phyloP scores from a whole-genome alignment of 2,329 filamentous ascomycete genomes.

The Knoxdaviesia capensis region DNA sequence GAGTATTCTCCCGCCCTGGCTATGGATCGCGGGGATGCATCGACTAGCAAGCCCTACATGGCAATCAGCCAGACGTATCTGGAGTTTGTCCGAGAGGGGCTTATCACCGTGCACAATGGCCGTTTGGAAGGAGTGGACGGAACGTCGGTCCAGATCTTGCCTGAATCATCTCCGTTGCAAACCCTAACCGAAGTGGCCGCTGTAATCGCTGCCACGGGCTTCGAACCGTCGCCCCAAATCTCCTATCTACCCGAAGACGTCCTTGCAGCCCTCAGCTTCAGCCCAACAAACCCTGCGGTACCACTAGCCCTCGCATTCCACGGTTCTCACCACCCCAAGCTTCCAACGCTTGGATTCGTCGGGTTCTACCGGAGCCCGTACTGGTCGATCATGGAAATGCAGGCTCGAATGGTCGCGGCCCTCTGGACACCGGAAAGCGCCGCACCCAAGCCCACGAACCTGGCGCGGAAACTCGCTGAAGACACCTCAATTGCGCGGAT shows the following conservation, averaged over 20 bases:
- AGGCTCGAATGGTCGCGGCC: constrained; percentile 46
- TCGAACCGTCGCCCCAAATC: constrained; percentile 41
- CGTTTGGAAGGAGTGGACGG: constrained; percentile 16
- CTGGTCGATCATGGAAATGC: constrained; percentile 79
- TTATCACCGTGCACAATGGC: constrained; percentile 24
- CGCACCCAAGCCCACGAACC: constrained; percentile 7
- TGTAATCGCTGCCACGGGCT: constrained; percentile 59
- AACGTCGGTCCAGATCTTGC: constrained; percentile 13
- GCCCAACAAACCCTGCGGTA: constrained; percentile 29
- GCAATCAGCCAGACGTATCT: constrained; percentile 53
- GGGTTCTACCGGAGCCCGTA: constrained; percentile 72
- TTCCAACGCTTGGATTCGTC: constrained; percentile 54
- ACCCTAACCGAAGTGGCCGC: constrained; percentile 37
- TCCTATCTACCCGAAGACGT: constrained; percentile 40
- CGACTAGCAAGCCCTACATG: constrained; percentile 32
- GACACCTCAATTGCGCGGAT: constrained; percentile 26
- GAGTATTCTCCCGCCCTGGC: constrained; percentile 19
- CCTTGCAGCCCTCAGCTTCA: constrained; percentile 35
- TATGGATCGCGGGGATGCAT: constrained; percentile 18
- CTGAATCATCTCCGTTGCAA: constrained; percentile 7
- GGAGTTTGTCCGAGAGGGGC: constrained; percentile 50
- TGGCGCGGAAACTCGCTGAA: constrained; percentile 19
- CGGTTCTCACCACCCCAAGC: constrained; percentile 35
- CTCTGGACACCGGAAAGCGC: constrained; percentile 27
- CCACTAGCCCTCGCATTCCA: constrained; percentile 49